Conservation (phyloP, 805 yeast species). For the baker's yeast (Saccharomyces cerevisiae) region DNA sequence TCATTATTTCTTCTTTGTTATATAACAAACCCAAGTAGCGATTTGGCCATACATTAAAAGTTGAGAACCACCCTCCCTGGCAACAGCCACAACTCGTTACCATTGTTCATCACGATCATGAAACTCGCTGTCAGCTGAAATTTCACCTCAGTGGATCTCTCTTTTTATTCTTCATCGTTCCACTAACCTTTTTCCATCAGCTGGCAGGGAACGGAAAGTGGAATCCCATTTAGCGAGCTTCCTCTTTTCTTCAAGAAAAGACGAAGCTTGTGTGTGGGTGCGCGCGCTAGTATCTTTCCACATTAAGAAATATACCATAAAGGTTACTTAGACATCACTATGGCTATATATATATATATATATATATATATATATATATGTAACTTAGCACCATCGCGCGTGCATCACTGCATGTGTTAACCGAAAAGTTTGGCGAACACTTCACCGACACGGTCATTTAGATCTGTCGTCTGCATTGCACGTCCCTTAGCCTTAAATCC, state of each 20-base stretch:
- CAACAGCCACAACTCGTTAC: background rate
- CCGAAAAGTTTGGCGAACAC: slow-evolving; percentile 46
- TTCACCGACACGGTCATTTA: slow-evolving; percentile 58
- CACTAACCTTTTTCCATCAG: background rate
- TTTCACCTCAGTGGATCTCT: background rate
- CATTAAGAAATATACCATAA: background rate
- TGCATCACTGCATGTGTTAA: background rate
- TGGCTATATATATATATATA: background rate
- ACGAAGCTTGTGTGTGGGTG: background rate
- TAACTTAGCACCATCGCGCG: background rate
- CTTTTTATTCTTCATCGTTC: background rate
- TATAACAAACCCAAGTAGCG: background rate
- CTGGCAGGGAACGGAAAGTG: background rate
- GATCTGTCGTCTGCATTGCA: slow-evolving; percentile 77
- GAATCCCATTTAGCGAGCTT: background rate
- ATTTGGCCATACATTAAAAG: background rate
- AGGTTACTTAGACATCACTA: background rate
- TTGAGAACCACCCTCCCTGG: background rate
- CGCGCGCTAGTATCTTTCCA: background rate
- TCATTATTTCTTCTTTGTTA: background rate
- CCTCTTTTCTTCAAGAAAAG: background rate
- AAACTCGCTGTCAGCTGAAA: background rate
- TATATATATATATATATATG: background rate
- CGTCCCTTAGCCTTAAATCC: slow-evolving; percentile 65
- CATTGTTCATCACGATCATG: background rate